phyloP scores from a whole-genome alignment of 1,139 yeast species.

The Geotrichum klebahnii region DNA sequence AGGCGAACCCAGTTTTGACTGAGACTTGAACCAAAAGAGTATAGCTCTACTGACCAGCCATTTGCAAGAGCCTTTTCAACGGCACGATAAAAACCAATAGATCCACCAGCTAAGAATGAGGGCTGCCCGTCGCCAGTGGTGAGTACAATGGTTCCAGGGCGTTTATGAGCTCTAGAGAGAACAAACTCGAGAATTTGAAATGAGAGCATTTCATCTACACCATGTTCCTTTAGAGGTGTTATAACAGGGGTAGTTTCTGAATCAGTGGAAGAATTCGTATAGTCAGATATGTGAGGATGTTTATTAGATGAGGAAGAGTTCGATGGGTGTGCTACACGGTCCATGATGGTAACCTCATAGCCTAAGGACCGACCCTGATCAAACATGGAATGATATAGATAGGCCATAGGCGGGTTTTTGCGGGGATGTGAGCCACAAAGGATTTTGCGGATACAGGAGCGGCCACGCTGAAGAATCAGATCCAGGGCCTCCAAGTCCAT shows the following conservation, averaged over 20 bases:
- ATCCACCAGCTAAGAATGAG: slow-evolving; percentile 18
- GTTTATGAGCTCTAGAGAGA: slow-evolving; percentile 1
- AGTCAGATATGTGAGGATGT: not conserved
- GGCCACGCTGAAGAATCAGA: slow-evolving; percentile 26
- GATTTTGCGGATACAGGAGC: slow-evolving; percentile 19
- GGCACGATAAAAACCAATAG: slow-evolving; percentile 25
- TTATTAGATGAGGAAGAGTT: not conserved
- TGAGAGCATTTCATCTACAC: slow-evolving; percentile 29
- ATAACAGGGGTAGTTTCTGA: not conserved
- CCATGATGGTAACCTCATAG: slow-evolving; percentile 18
- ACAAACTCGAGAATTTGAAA: slow-evolving; percentile 20
- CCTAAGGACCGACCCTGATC: slow-evolving; percentile 7
- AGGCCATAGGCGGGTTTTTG: not conserved
- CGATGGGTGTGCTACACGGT: slow-evolving; percentile 4
- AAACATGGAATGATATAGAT: slow-evolving; percentile 19
- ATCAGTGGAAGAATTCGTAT: not conserved
- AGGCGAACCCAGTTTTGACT: slow-evolving; percentile 26
- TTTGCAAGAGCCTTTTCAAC: slow-evolving; percentile 24
- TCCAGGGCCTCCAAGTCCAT: slow-evolving; percentile 24
- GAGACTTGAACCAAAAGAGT: slow-evolving; percentile 26
- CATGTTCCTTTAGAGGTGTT: slow-evolving; percentile 23
- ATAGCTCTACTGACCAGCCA: slow-evolving; percentile 30
- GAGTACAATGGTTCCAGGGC: slow-evolving; percentile 26
- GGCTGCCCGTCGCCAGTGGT: slow-evolving; percentile 32
- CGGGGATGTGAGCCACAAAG: slow-evolving; percentile 16